Conservation (phyloP, 2,329 filamentous ascomycete species). For the Aspergillus transmontanensis region DNA sequence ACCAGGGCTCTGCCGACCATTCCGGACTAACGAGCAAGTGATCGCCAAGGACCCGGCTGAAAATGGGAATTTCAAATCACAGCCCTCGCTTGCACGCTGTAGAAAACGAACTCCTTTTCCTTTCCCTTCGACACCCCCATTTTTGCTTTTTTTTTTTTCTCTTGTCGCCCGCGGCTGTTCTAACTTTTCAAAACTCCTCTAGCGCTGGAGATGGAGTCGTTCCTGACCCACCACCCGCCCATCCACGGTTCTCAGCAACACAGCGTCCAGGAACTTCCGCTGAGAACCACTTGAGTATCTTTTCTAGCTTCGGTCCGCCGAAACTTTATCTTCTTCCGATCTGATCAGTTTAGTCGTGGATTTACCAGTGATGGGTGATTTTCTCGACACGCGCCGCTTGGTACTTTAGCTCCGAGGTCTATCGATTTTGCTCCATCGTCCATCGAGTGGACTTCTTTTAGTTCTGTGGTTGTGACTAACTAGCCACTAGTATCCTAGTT, state of each 20-base stretch:
- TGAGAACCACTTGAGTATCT: not conserved
- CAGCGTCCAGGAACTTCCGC: slow-evolving; percentile 3
- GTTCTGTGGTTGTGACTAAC: not conserved
- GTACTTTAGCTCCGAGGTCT: not conserved
- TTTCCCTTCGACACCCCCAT: not conserved
- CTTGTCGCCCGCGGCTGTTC: not conserved
- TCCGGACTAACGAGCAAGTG: slow-evolving; percentile 2
- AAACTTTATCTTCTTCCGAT: slow-evolving; percentile 1
- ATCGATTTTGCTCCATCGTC: not conserved
- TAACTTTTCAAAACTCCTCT: not conserved
- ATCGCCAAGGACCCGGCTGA: slow-evolving; percentile 1
- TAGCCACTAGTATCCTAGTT: not conserved
- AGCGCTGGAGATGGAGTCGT: not conserved
- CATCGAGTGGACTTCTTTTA: not conserved
- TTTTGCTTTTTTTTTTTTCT: not conserved
- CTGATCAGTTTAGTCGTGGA: not conserved
- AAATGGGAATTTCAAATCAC: slow-evolving; percentile 4
- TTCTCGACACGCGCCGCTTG: not conserved
- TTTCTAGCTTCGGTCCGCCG: not conserved
- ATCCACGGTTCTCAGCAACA: not conserved
- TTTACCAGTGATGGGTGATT: not conserved
- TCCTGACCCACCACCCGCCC: not conserved
- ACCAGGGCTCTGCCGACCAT: not conserved
- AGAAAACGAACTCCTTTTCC: not conserved
- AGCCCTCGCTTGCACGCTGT: slow-evolving; percentile 6